phyloP scores from a whole-genome alignment of 306 rosid genomes.

The Castanea sativa region DNA sequence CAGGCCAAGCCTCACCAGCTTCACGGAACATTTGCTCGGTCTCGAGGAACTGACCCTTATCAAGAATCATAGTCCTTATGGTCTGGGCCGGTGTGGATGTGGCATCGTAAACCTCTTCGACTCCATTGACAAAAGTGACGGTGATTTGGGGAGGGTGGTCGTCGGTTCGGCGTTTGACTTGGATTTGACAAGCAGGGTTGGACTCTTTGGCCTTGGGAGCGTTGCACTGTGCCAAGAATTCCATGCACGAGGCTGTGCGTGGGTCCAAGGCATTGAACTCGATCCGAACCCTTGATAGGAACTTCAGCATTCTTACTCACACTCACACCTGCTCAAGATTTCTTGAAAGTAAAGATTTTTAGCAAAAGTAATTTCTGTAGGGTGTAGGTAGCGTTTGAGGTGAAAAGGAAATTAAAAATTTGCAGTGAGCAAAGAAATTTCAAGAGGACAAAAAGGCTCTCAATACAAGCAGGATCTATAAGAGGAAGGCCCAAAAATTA shows the following conservation, averaged over 20 bases:
- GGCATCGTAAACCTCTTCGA: slow-evolving; percentile 76
- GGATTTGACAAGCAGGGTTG: slow-evolving; percentile 72
- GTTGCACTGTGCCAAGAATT: slow-evolving; percentile 90
- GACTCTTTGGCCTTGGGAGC: slow-evolving; percentile 85
- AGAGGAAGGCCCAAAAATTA: too few species aligned
- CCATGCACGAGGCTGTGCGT: slow-evolving; percentile 85
- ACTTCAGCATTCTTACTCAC: slow-evolving; percentile 57
- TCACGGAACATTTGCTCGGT: slow-evolving; percentile 82
- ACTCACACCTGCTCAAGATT: too few species aligned
- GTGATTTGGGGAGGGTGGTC: slow-evolving; percentile 78
- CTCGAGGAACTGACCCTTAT: slow-evolving; percentile 69
- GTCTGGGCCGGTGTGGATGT: slow-evolving; percentile 67
- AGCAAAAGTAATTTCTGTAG: too few species aligned
- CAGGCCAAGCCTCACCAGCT: slow-evolving; percentile 85
- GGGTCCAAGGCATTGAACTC: slow-evolving; percentile 97
- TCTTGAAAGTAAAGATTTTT: too few species aligned
- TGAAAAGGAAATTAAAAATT: too few species aligned
- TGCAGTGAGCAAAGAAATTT: too few species aligned
- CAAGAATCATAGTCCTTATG: slow-evolving; percentile 70
- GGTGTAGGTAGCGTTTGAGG: too few species aligned
- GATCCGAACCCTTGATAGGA: slow-evolving; percentile 69
- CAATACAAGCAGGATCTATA: too few species aligned
- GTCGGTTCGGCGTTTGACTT: slow-evolving; percentile 80
- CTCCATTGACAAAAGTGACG: slow-evolving; percentile 79
- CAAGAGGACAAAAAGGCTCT: too few species aligned